Percentiles rank a stretch among this genome's conserved stretches.
Conservation (phyloP, 176 grass and related monocot genomes). For the Oryza officinalis region DNA sequence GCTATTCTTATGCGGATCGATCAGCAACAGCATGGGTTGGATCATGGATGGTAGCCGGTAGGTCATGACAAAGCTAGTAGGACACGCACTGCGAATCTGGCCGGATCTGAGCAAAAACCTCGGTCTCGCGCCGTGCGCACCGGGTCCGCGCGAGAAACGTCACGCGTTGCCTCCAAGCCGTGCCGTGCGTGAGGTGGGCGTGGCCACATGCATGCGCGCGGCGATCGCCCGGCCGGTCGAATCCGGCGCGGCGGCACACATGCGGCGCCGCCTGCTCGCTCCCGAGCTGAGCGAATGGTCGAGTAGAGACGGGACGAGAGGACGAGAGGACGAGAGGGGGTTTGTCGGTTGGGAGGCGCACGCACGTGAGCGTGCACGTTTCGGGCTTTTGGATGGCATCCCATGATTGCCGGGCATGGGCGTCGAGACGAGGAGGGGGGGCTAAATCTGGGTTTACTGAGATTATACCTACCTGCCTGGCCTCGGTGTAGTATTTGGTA, state of each 20-base stretch:
- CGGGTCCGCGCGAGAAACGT: too few relatives aligned
- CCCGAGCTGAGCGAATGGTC: too few relatives aligned
- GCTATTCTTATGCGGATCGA: neutral
- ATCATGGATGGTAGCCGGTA: neutral
- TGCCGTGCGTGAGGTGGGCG: conserved; percentile 21
- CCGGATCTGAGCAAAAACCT: neutral
- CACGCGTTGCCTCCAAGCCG: neutral
- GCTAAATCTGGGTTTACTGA: neutral
- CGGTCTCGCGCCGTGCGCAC: neutral
- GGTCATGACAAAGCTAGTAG: neutral
- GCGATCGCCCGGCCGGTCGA: conserved; percentile 16
- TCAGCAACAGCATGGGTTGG: neutral
- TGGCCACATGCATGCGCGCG: conserved; percentile 28
- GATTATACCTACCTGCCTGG: neutral
- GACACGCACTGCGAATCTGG: neutral
- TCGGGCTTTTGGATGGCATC: conserved; percentile 26
- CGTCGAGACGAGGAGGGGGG: neutral
- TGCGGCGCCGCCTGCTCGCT: too few relatives aligned
- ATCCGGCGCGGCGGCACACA: neutral
- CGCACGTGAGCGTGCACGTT: conserved; percentile 34
- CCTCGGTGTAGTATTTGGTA: neutral
- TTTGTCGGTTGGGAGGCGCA: neutral
- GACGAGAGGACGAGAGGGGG: too few relatives aligned
- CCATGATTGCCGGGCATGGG: conserved; percentile 41
- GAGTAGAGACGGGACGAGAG: neutral